phyloP scores from a whole-genome alignment of 2,329 filamentous ascomycete genomes.

The Diatrype stigma region DNA sequence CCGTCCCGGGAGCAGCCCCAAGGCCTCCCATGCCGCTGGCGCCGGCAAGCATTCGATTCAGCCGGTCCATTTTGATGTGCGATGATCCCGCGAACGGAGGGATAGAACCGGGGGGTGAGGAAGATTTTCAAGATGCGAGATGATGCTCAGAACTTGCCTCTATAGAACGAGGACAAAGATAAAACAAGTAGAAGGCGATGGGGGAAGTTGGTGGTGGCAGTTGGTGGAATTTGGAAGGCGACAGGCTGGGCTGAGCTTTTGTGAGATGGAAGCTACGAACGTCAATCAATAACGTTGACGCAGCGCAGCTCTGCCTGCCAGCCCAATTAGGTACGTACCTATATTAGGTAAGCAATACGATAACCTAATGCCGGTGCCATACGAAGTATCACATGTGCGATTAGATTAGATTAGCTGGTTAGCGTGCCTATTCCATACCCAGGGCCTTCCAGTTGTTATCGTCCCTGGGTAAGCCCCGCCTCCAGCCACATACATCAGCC shows the following conservation, averaged over 20 bases:
- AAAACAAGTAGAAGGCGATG: background rate
- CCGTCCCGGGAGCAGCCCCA: slow-evolving; percentile 56
- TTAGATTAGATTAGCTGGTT: too few species aligned
- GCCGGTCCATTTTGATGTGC: slow-evolving; percentile 70
- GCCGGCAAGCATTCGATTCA: slow-evolving; percentile 82
- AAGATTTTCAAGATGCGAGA: background rate
- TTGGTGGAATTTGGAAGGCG: background rate
- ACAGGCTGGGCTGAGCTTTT: background rate
- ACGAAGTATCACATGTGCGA: too few species aligned
- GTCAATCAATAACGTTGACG: slow-evolving; percentile 14
- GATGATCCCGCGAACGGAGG: background rate
- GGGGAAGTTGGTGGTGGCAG: background rate
- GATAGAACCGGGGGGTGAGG: background rate
- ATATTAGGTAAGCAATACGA: too few species aligned
- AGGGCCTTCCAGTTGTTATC: too few species aligned
- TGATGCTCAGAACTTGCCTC: background rate
- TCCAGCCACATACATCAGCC: too few species aligned
- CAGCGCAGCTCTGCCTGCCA: slow-evolving; percentile 20
- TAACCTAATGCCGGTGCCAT: too few species aligned
- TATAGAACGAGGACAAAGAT: background rate
- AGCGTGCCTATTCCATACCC: too few species aligned
- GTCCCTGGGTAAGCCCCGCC: too few species aligned
- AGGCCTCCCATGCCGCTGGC: slow-evolving; percentile 62
- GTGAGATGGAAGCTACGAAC: background rate
- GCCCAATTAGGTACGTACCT: background rate